phyloP scores from a whole-genome alignment of 176 grass and related monocot species.

The Oryza brachyantha region DNA sequence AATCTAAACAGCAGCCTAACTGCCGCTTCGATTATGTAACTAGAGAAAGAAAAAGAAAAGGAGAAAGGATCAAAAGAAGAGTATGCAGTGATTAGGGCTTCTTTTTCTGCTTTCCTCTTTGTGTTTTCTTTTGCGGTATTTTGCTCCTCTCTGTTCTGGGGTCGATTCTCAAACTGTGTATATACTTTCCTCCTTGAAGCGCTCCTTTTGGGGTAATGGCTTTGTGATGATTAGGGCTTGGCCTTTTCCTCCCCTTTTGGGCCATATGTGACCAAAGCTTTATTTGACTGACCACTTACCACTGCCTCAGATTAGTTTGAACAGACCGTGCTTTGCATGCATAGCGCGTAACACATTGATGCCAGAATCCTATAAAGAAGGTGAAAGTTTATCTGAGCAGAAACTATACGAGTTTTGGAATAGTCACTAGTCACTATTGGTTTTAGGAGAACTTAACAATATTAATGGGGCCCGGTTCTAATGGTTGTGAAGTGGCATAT shows the following conservation, averaged over 20 bases:
- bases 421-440: neutral
- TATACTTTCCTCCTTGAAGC: slow-evolving; percentile 74
- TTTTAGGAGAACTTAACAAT: neutral
- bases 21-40: slow-evolving; percentile 43
- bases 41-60: slow-evolving; percentile 38
- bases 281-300: slow-evolving; percentile 72
- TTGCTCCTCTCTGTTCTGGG: slow-evolving; percentile 27
- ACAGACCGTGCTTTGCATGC: slow-evolving; percentile 32
- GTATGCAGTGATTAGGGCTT: slow-evolving; percentile 54
- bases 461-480: neutral
- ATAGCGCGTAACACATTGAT: neutral
- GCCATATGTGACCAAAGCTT: slow-evolving; percentile 74
- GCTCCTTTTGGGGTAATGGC: slow-evolving; percentile 89
- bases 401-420: slow-evolving; percentile 5
- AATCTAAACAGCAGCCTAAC: slow-evolving; percentile 43
- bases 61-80: slow-evolving; percentile 50
- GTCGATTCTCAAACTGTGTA: slow-evolving; percentile 54
- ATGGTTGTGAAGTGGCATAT: neutral
- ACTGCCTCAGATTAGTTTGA: slow-evolving; percentile 53
- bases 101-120: slow-evolving; percentile 65
- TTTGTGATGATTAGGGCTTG: slow-evolving; percentile 90
- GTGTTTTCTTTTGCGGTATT: slow-evolving; percentile 60
- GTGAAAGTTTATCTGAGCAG: slow-evolving; percentile 4
- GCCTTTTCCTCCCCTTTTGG: slow-evolving; percentile 78
- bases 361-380: slow-evolving; percentile 39